phyloP scores from a whole-genome alignment of 305 asterid genomes.

The Fraxinus sp. region DNA sequence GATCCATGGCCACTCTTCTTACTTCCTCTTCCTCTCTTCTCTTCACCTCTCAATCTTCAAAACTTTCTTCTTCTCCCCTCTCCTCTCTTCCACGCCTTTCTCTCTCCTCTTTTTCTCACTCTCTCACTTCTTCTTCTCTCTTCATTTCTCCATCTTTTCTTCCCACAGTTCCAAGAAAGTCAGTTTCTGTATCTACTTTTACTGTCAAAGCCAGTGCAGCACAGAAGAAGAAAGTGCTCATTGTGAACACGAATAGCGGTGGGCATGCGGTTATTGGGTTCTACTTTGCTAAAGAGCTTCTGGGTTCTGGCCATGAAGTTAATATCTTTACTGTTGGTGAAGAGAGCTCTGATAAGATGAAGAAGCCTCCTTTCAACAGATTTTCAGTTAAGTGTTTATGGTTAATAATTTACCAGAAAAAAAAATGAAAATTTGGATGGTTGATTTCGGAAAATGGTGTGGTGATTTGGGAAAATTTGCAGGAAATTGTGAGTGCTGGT shows the following conservation, averaged over 20 bases:
- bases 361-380: slow-evolving; percentile 94
- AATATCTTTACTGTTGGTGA: slow-evolving; percentile 82
- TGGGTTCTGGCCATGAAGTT: slow-evolving; percentile 68
- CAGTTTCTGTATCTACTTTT: slow-evolving; percentile 35
- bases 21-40: slow-evolving; percentile 52
- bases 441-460: background rate
- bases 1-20: slow-evolving; percentile 67
- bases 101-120: slow-evolving; percentile 35
- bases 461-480: slow-evolving; percentile 29
- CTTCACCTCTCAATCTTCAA: slow-evolving; percentile 37
- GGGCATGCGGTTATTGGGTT: slow-evolving; percentile 94
- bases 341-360: slow-evolving; percentile 92
- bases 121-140: slow-evolving; percentile 43
- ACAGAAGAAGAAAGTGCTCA: slow-evolving; percentile 81
- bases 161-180: slow-evolving; percentile 28
- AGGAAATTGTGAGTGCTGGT: slow-evolving; percentile 82
- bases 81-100: slow-evolving; percentile 39
- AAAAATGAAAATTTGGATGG: background rate
- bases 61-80: slow-evolving; percentile 38
- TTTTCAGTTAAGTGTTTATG: slow-evolving; percentile 58
- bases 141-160: slow-evolving; percentile 56
- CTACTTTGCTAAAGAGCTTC: slow-evolving; percentile 85
- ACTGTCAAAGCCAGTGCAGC: slow-evolving; percentile 45
- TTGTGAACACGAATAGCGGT: slow-evolving; percentile 88
- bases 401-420: background rate